A percentile compares a stretch with the other conserved stretches of the same genome.
These are phyloP conservation scores for Rhodotorula paludigena DNA, from an alignment of 768 basidiomycete species.

Conservation along the genomic window DNA sequence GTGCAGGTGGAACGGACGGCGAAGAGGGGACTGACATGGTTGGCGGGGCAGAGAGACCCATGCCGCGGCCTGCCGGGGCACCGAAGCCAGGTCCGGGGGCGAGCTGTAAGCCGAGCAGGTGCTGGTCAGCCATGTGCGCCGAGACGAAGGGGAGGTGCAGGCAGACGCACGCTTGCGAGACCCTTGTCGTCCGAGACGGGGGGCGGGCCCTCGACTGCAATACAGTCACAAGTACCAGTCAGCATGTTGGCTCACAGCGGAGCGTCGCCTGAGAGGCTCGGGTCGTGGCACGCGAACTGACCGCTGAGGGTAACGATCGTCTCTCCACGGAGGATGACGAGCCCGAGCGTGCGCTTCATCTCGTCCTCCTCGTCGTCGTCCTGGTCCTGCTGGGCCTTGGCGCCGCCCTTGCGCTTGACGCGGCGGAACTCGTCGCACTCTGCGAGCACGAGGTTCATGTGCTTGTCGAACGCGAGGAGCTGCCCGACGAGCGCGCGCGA, in stretches of 20 bases:
- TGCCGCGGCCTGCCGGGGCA: constrained; percentile 92
- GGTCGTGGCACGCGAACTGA: too few species aligned
- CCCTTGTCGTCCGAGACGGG: constrained; percentile 24
- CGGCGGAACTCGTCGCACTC: constrained; percentile 97
- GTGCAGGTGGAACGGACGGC: too few species aligned
- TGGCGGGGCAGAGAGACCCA: constrained; percentile 58
- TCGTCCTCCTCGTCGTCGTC: constrained; percentile 58
- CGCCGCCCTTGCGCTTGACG: constrained; percentile 77
- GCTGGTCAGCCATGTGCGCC: neutral
- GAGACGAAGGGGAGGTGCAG: neutral
- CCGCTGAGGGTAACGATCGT: constrained; percentile 91
- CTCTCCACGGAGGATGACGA: constrained; percentile 94
- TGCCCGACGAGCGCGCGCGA: constrained; percentile 92
- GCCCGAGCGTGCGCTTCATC: constrained; percentile 91
- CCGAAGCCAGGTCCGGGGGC: constrained; percentile 87
- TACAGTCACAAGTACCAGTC: neutral
- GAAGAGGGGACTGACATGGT: constrained; percentile 36
- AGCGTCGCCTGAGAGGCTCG: too few species aligned
- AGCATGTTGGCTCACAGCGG: neutral
- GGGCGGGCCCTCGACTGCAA: constrained; percentile 34
- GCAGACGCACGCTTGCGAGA: constrained; percentile 18
- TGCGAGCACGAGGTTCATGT: constrained; percentile 98
- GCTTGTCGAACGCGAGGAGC: constrained; percentile 98
- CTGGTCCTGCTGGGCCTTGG: constrained; percentile 53
- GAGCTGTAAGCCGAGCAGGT: constrained; percentile 53